These are phyloP conservation scores for Claviceps quebecensis DNA, from an alignment of 2,329 filamentous ascomycete species.

Conservation along the genomic window DNA sequence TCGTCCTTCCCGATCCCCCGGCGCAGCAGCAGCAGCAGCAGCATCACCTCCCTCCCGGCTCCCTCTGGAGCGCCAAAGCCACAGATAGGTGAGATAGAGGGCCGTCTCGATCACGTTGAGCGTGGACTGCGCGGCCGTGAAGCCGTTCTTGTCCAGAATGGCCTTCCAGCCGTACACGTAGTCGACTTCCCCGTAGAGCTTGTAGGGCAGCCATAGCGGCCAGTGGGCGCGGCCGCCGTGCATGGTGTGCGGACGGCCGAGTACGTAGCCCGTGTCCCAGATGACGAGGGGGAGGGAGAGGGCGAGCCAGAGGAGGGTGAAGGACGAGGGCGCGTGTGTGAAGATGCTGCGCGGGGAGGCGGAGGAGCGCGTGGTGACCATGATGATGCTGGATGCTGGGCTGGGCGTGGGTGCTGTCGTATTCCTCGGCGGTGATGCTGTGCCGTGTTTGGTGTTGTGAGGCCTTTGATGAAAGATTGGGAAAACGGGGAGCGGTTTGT, in stretches of 20 bases:
- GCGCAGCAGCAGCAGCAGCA: too few relatives aligned
- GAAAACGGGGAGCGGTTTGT: neutral
- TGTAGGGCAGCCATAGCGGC: constrained; percentile 65
- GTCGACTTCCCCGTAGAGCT: constrained; percentile 67
- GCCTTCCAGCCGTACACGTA: constrained; percentile 69
- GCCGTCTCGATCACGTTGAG: constrained; percentile 56
- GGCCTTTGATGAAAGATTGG: neutral
- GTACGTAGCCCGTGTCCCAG: constrained; percentile 71
- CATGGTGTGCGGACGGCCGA: constrained; percentile 72
- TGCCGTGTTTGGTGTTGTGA: neutral
- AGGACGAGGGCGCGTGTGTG: constrained; percentile 29
- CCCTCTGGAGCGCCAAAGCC: constrained; percentile 17
- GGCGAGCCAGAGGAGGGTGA: constrained; percentile 53
- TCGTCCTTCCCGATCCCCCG: too few relatives aligned
- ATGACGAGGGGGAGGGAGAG: constrained; percentile 63
- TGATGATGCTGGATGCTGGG: too few relatives aligned
- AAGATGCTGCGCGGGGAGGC: constrained; percentile 7
- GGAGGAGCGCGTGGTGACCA: constrained; percentile 25
- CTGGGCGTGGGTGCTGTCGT: neutral
- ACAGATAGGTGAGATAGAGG: constrained; percentile 47
- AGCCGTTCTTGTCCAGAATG: constrained; percentile 54
- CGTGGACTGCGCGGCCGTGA: constrained; percentile 59
- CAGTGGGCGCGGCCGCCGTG: constrained; percentile 57
- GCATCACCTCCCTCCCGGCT: neutral
- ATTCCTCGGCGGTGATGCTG: too few relatives aligned